These are phyloP conservation scores for Penicillium rolfsii DNA, from an alignment of 2,329 filamentous ascomycete species.

Conservation along the genomic window DNA sequence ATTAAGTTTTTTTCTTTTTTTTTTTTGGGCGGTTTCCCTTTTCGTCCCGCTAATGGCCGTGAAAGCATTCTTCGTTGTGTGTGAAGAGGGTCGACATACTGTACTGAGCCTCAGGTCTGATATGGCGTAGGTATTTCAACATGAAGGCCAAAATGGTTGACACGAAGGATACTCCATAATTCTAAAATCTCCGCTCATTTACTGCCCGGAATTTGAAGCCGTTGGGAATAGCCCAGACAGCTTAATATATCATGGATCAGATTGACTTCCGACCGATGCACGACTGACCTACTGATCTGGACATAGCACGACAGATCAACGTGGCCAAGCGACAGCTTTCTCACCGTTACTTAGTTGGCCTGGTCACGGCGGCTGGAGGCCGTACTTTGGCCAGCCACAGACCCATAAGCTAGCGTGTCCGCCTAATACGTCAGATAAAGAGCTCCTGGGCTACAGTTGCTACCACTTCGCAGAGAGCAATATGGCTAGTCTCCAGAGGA, in stretches of 20 bases:
- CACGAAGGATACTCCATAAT: too few species aligned
- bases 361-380: neutral
- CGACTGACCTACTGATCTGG: neutral
- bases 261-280: neutral
- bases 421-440: neutral
- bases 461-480: neutral
- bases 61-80: neutral
- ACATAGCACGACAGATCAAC: neutral
- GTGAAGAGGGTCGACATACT: neutral
- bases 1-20: constrained; percentile 15
- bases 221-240: neutral
- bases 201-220: too few species aligned
- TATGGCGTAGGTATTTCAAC: neutral
- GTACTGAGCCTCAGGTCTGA: too few species aligned
- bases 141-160: neutral
- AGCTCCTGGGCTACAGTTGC: neutral
- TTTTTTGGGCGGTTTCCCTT: neutral
- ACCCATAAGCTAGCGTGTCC: constrained; percentile 4
- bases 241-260: neutral
- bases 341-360: neutral
- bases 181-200: too few species aligned
- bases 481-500: neutral
- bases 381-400: constrained; percentile 4
- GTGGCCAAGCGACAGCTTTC: neutral
- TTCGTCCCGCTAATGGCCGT: neutral